Base-by-base conservation (phyloP, 2,329 filamentous ascomycete genomes). In the Penicillium sp. region DNA sequence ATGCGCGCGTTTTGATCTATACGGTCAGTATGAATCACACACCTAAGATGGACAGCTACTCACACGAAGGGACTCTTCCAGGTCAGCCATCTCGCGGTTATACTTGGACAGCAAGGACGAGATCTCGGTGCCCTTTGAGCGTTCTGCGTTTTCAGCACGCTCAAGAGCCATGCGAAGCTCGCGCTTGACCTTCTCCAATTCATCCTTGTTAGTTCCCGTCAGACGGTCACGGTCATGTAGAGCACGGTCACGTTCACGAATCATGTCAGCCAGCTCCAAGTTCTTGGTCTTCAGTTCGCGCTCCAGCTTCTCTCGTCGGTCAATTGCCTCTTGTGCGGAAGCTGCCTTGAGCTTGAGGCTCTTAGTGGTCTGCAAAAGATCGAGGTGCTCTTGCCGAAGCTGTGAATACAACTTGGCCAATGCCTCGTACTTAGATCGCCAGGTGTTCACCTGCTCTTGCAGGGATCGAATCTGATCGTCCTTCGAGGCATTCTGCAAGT, bases 241-340 rank as follows among this genome's bases (percentile, higher is more conserved):
- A 31, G 94, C 94, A 61, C 94, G 86, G 70, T 99, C 94, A 65
- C 94, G 85, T 78, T 99, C 94, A 42, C 94, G 86, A 62, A 99
- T 99, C 94, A 99, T 97, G 73, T 97, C 92, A 32, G 94, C 94
- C 59, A 99, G 78, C 74, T 99, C 94, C n/a, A 99, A 80, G 71
- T 99, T 99, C 84, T 99, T 99, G 31, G 93, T 97, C 84, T 99
- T 99, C 73, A 99, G 89, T 77, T 99, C 94, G 34, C 93, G 89
- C 78, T 97, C 92, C 50, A 99, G 82, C 79, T 95, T 96, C 78
- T 99, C 94, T 9, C 93, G 88, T 66, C 85, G 87, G 55, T 97
- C 94, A 61, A 97, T 96, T 1, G 94, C 94, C 77, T 99, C 94
- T 72, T 97, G 93, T 0, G 94, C 94, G 5, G 92, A 97, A 16